A percentile compares a stretch with the other conserved stretches of the same genome.
Conservation (phyloP, 1,284 basidiomycete species). For the Marasmius fiardii region DNA sequence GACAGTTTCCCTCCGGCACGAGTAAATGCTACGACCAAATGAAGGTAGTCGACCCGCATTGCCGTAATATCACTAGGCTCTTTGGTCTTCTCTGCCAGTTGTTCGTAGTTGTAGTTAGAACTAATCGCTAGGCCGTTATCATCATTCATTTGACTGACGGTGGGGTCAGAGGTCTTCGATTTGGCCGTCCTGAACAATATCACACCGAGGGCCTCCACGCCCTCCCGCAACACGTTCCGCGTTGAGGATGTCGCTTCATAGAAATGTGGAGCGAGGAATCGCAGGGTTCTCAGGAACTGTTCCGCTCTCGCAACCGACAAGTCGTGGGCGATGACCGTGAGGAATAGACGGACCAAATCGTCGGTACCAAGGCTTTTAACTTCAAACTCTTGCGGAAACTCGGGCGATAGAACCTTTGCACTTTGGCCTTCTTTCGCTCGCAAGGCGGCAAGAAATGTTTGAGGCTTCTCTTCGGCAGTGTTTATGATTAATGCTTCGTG, state of each 20-base stretch:
- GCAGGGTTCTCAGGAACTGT: constrained; percentile 64
- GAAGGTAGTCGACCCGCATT: constrained; percentile 67
- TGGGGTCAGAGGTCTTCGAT: constrained; percentile 39
- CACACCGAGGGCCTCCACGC: constrained; percentile 63
- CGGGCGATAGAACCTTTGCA: constrained; percentile 35
- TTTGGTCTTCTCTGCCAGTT: constrained; percentile 39
- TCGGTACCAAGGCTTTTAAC: constrained; percentile 56
- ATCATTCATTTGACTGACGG: constrained; percentile 27
- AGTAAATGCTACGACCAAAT: constrained; percentile 54
- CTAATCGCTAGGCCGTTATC: constrained; percentile 20
- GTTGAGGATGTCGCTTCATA: constrained; percentile 51
- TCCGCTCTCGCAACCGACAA: constrained; percentile 62
- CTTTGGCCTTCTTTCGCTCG: constrained; percentile 28
- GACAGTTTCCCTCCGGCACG: constrained; percentile 54
- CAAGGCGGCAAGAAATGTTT: constrained; percentile 57
- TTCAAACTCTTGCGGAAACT: constrained; percentile 62
- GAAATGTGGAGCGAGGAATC: constrained; percentile 54
- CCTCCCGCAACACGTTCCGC: constrained; percentile 58
- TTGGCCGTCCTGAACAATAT: constrained; percentile 48
- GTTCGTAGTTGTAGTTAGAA: constrained; percentile 26
- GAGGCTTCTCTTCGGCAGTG: constrained; percentile 65
- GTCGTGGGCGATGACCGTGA: constrained; percentile 81
- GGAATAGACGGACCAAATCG: constrained; percentile 68
- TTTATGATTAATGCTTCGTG: constrained; percentile 67
- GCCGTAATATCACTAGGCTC: constrained; percentile 48